Conservation (phyloP, 2,329 filamentous ascomycete species). For the Aureobasidium sp. region DNA sequence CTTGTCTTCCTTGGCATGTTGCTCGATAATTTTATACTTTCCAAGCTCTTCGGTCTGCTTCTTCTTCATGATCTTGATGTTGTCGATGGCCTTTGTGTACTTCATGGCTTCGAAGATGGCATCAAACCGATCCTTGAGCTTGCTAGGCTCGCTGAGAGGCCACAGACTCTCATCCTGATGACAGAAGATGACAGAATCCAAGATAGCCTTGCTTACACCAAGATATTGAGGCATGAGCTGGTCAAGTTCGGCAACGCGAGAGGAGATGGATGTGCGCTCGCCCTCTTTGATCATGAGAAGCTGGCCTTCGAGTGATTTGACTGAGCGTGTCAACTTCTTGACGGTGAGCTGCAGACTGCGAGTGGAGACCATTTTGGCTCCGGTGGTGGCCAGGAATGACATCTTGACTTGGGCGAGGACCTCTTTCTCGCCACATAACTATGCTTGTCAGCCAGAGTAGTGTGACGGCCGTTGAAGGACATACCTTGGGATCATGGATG, state of each 20-base stretch:
- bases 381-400: constrained; percentile 71
- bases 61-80: constrained; percentile 81
- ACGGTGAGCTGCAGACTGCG: constrained; percentile 79
- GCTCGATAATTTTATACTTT: constrained; percentile 66
- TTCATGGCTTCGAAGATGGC: constrained; percentile 96
- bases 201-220: constrained; percentile 80
- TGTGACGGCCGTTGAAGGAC: neutral
- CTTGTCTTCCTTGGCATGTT: constrained; percentile 75
- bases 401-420: constrained; percentile 88
- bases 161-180: constrained; percentile 97
- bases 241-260: constrained; percentile 73
- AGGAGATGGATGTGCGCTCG: constrained; percentile 71
- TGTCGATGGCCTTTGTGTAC: constrained; percentile 95
- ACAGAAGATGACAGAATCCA: constrained; percentile 96
- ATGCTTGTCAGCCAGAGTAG: constrained; percentile 17
- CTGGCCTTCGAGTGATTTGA: constrained; percentile 80
- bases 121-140: constrained; percentile 89
- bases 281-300: constrained; percentile 71
- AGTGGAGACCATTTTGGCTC: constrained; percentile 73
- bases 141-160: constrained; percentile 83
- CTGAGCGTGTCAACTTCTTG: constrained; percentile 67
- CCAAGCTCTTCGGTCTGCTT: constrained; percentile 69
- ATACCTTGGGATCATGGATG: constrained; percentile 88
- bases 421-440: constrained; percentile 75
- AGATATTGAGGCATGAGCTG: constrained; percentile 76